A percentile compares a stretch with the other conserved stretches of the same genome.
phyloP scores from a whole-genome alignment of 352 stramenopile species.

The Phytophthora fragariaefolia region DNA sequence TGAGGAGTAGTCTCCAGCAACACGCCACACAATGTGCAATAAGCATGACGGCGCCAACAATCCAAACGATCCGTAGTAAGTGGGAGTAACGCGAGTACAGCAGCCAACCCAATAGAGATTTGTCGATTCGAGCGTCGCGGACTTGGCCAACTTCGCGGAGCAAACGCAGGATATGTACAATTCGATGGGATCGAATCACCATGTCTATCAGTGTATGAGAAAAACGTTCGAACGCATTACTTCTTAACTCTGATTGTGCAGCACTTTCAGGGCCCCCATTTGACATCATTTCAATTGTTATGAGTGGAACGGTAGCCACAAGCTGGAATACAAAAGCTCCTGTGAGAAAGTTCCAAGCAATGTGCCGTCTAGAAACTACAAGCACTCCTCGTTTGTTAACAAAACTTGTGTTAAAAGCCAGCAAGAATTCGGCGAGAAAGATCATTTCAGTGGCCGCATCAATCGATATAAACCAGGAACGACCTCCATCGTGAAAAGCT shows the following conservation, averaged over 20 bases:
- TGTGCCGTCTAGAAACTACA: slow-evolving; percentile 41
- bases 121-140: slow-evolving; percentile 33
- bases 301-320: slow-evolving; percentile 16
- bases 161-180: slow-evolving; percentile 42
- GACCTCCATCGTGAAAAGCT: slow-evolving; percentile 32
- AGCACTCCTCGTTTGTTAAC: slow-evolving; percentile 44
- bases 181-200: slow-evolving; percentile 27
- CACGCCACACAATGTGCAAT: slow-evolving; percentile 63
- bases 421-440: slow-evolving; percentile 47
- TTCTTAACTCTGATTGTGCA: not conserved
- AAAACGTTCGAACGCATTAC: slow-evolving; percentile 20
- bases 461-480: slow-evolving; percentile 9
- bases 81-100: slow-evolving; percentile 59
- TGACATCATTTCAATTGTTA: not conserved
- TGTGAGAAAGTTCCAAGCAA: slow-evolving; percentile 47
- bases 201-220: slow-evolving; percentile 29
- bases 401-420: slow-evolving; percentile 59
- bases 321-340: slow-evolving; percentile 25
- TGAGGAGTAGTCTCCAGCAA: slow-evolving; percentile 44
- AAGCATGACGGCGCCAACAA: slow-evolving; percentile 47
- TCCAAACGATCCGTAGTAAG: slow-evolving; percentile 45
- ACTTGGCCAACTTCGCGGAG: slow-evolving; percentile 32
- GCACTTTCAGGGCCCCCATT: slow-evolving; percentile 2
- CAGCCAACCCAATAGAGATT: slow-evolving; percentile 47
- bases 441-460: slow-evolving; percentile 29